Evolutionary conservation across 179 eudicot species (phyloP), one percentile per base, ranked within the genome.

Genomic region (Heliamphora pulchella): DNA sequence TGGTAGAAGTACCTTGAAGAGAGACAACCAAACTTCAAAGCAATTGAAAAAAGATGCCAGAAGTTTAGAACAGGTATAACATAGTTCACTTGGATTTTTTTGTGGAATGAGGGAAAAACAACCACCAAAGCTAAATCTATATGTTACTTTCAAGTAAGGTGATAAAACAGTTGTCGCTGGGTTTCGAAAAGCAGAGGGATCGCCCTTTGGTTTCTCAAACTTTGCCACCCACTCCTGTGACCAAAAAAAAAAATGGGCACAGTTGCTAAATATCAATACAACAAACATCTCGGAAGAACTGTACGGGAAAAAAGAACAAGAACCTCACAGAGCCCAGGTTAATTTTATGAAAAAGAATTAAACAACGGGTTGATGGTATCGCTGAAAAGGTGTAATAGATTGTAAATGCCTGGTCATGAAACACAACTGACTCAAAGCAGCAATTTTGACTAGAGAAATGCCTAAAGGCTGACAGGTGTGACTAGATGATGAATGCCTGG

Each of bases 201-300:
- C 89, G 14, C 96, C 94, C 82, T 93, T 93, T 57, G 98, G 98
- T 85, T 94, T 94, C 94, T 94, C 98, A 88, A 94, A 94, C 78
- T 94, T 91, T 0, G 96, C 98, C 81, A 94, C 98, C 98, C 97
- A 93, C 4, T 87, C 94, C 98, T 94, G 85, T 74, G 76, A 48
- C 75, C 66, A 39, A 62, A 63, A 53, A 66, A 39, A 62, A 63
- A 53, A 66, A 69, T 2, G 17, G 41, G 62, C 10, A 22, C 13
- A 55, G 66, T 57, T 48, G 43, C 20, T 50, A 53, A n/a, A 11
- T 8, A 63, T 8, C 14, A 31, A 20, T 51, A 39, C 15, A 9
- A 54, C 50, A 66, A 1, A 2, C 71, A 63, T 48, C 54, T 18
- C 9, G 69, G 54, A 50, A 9, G 20, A 46, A 76, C 7, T 18